Base-by-base conservation (phyloP, 768 basidiomycete species). In the Suillus tomentosus region DNA sequence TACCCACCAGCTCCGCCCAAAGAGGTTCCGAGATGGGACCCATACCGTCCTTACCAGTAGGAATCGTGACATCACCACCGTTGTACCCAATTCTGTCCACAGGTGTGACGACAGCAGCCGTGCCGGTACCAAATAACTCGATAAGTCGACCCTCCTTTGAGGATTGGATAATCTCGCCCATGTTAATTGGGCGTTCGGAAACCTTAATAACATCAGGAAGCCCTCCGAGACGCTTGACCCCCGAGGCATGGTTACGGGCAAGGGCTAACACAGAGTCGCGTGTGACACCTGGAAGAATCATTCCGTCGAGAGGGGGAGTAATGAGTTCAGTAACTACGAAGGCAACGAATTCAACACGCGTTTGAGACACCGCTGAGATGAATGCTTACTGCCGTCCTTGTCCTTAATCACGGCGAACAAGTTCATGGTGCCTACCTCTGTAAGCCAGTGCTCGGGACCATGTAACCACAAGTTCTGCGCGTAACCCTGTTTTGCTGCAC, bases 371-470 rank as follows among this genome's bases (percentile, higher is more conserved):
- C 24, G 15, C 34, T 64, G 48, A 13, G 60, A 4, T 31, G 61
- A 37, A 13, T 57, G 66, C 81, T 64, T 60, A 87, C 89, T 79
- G 56, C 91, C 91, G 70, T 91, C 85, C 22, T 85, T 82, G 24
- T 81, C 84, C 73, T 84, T 86, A 77, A 95, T 87, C 4, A 89
- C 92, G 51, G 90, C 86, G 66, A 96, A 96, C 74, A 95, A 77
- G 76, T 96, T 96, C 95, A 96, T 96, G 1, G 94, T 94, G 48
- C 95, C 95, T 48, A 94, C 94, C 73, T 84, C 85, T 4, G 84
- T 86, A 57, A 84, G 70, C 65, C 79, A 72, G 66, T 84, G 80
- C 59, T 84, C 80, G 2, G 80, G 79, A 0, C 94, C 95, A 65
- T 92, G 86, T 40, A 96, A 80, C 95, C 95, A 96, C 11, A 96